phyloP scores from a whole-genome alignment of 768 basidiomycete genomes.

The Auriscalpium vulgare region DNA sequence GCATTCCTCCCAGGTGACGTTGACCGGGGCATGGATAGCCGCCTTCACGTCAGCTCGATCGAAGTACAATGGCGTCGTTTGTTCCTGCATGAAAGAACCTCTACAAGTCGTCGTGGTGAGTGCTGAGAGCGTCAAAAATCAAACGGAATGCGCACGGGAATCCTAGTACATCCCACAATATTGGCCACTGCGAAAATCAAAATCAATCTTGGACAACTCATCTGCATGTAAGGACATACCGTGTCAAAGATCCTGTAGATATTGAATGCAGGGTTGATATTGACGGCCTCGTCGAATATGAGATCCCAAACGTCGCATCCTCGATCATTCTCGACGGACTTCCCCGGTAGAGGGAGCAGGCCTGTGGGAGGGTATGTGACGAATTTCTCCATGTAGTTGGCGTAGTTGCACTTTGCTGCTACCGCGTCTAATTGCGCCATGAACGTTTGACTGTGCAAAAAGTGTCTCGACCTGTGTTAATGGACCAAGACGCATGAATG shows the following conservation, averaged over 20 bases:
- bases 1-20: conserved; percentile 59
- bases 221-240: conserved; percentile 17
- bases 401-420: conserved; percentile 52
- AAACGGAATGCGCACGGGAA: conserved; percentile 43
- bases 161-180: conserved; percentile 76
- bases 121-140: background rate
- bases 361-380: conserved; percentile 66
- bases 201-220: background rate
- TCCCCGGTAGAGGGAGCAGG: conserved; percentile 58
- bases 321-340: conserved; percentile 32
- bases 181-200: conserved; percentile 34
- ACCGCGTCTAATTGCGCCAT: conserved; percentile 47
- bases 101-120: conserved; percentile 22
- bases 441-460: conserved; percentile 45
- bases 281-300: conserved; percentile 53
- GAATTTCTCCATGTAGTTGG: conserved; percentile 51
- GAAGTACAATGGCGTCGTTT: conserved; percentile 60
- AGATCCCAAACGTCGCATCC: conserved; percentile 65
- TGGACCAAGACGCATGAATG: background rate
- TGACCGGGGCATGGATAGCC: conserved; percentile 61
- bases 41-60: conserved; percentile 58
- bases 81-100: conserved; percentile 45
- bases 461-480: background rate
- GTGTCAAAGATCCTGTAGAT: conserved; percentile 74
- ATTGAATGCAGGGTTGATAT: conserved; percentile 68